phyloP scores from a whole-genome alignment of 257 asterid species.

The Echium plantagineum region DNA sequence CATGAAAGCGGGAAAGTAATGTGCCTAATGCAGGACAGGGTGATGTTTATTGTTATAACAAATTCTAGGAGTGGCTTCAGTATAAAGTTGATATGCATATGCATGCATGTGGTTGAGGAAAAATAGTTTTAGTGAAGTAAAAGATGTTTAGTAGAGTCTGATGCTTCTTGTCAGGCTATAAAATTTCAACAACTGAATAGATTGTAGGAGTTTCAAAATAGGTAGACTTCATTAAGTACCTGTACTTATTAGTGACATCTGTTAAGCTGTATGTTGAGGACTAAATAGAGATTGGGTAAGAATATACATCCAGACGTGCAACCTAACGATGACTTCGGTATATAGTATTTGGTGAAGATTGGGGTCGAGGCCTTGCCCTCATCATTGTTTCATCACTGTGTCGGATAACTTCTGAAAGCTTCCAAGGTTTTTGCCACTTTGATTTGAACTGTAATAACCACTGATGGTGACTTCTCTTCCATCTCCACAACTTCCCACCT shows the following conservation, averaged over 20 bases:
- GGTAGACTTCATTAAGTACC: conserved; percentile 23
- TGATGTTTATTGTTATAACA: conserved; percentile 1
- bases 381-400: conserved; percentile 93
- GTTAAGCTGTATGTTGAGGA: conserved; percentile 30
- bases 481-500: conserved; percentile 97
- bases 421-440: conserved; percentile 99
- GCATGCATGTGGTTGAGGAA: too few relatives aligned
- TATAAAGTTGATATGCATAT: not conserved
- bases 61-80: not conserved
- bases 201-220: not conserved
- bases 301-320: conserved; percentile 28
- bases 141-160: too few relatives aligned
- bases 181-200: too few relatives aligned
- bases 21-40: too few relatives aligned
- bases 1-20: not conserved
- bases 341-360: conserved; percentile 53
- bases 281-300: conserved; percentile 23
- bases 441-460: conserved; percentile 97
- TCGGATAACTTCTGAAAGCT: conserved; percentile 84
- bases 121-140: too few relatives aligned
- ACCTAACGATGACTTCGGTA: conserved; percentile 65
- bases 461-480: conserved; percentile 99
- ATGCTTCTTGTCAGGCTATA: too few relatives aligned
- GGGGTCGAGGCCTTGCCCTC: conserved; percentile 77
- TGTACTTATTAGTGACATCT: conserved; percentile 31